Percentiles rank a stretch among this genome's conserved stretches.
Evolutionary conservation across 345 rosid genomes (phyloP).

Genomic region (Boechera stricta): DNA sequence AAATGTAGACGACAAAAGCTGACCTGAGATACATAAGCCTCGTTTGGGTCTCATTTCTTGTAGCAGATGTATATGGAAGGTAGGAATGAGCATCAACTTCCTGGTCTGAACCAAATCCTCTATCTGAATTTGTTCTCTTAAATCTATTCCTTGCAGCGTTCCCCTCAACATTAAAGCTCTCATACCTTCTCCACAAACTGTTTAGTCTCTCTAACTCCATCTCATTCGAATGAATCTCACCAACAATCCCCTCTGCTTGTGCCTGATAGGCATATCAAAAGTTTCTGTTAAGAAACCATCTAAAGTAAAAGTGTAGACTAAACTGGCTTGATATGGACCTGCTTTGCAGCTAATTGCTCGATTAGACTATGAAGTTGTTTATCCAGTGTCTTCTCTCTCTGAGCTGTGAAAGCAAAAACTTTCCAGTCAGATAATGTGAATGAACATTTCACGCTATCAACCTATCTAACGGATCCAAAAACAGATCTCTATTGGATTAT

Average conservation of each 20-base stretch:
- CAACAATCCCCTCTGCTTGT: constrained; percentile 86
- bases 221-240: constrained; percentile 74
- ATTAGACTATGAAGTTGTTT: constrained; percentile 88
- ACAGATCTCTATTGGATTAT: not conserved
- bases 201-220: constrained; percentile 79
- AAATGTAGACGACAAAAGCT: constrained; percentile 82
- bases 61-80: constrained; percentile 61
- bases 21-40: constrained; percentile 82
- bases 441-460: constrained; percentile 23
- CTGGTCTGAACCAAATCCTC: constrained; percentile 61
- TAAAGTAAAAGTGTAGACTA: not conserved
- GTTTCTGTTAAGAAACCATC: constrained; percentile 8
- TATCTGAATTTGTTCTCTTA: constrained; percentile 66
- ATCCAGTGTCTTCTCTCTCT: constrained; percentile 89
- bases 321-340: constrained; percentile 55
- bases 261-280: constrained; percentile 50
- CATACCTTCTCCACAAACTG: constrained; percentile 63
- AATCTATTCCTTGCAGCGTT: constrained; percentile 71
- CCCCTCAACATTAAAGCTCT: constrained; percentile 59
- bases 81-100: constrained; percentile 53
- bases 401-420: constrained; percentile 56
- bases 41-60: constrained; percentile 64
- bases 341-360: constrained; percentile 90
- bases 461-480: not conserved
- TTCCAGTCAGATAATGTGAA: constrained; percentile 14